Percentiles rank a stretch among this genome's conserved stretches.
Conservation (phyloP, 495 filamentous ascomycete genomes). For the Neurospora pannonica region DNA sequence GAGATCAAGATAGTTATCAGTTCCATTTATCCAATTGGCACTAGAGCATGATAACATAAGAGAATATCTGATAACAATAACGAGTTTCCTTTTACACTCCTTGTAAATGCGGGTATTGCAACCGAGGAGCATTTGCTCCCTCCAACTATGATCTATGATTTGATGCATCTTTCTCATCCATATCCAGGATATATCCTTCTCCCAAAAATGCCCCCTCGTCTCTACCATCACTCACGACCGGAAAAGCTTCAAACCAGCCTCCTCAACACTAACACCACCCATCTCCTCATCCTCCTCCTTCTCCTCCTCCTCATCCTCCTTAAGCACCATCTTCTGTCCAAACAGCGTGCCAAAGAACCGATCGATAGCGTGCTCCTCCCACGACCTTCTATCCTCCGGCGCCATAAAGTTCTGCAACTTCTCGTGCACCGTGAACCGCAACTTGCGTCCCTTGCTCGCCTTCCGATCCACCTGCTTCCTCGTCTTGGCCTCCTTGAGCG, state of each 20-base stretch:
- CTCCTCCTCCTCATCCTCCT: conserved; percentile 51
- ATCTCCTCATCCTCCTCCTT: conserved; percentile 44
- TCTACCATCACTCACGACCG: conserved; percentile 29
- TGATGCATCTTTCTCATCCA: not conserved
- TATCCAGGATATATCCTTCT: not conserved
- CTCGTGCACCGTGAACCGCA: conserved; percentile 89
- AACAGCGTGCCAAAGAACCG: conserved; percentile 85
- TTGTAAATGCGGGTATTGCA: not conserved
- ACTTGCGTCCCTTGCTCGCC: conserved; percentile 89
- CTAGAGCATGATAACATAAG: not conserved
- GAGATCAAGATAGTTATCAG: rapidly evolving
- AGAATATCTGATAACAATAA: not conserved
- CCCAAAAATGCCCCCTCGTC: too few relatives aligned
- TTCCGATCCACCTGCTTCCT: conserved; percentile 82
- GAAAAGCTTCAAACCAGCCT: conserved; percentile 70
- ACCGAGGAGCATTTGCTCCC: not conserved
- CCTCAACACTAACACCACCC: conserved; percentile 48
- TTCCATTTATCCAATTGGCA: not conserved
- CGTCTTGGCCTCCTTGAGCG: conserved; percentile 71
- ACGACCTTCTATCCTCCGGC: conserved; percentile 66
- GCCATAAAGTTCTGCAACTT: conserved; percentile 98
- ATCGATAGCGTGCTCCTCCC: conserved; percentile 70
- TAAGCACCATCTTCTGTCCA: conserved; percentile 64
- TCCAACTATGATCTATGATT: not conserved
- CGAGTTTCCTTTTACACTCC: not conserved